These are phyloP conservation scores for Neopestalotiopsis sp. DNA, from an alignment of 2,329 filamentous ascomycete species.

Conservation along the genomic window DNA sequence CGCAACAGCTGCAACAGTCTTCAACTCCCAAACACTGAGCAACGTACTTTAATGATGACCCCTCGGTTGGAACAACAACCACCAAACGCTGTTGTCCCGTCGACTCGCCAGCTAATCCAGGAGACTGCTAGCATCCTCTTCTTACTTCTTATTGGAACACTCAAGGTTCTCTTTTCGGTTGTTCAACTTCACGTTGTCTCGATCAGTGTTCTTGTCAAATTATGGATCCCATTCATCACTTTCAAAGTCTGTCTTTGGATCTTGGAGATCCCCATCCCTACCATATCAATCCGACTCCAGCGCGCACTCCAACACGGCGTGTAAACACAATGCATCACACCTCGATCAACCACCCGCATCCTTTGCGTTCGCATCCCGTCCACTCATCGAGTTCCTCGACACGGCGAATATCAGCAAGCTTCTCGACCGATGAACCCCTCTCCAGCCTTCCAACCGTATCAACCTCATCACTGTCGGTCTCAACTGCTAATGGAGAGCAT, in stretches of 20 bases:
- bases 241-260: conserved; percentile 8
- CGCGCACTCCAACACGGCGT: not conserved
- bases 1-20: no score
- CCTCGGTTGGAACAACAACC: not conserved
- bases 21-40: not conserved
- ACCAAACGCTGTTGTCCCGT: not conserved
- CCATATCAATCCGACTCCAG: not conserved
- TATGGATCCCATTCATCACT: conserved; percentile 17
- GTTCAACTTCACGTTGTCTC: not conserved
- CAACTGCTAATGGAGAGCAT: conserved; percentile 27
- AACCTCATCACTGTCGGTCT: conserved; percentile 28
- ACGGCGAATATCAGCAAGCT: conserved; percentile 32
- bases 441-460: conserved; percentile 30
- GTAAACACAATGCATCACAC: not conserved
- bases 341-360: conserved; percentile 14
- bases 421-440: conserved; percentile 25
- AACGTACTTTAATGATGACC: not conserved
- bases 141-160: conserved; percentile 5
- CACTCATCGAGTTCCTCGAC: conserved; percentile 24
- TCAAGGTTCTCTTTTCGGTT: not conserved
- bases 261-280: not conserved
- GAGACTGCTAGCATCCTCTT: not conserved
- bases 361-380: conserved; percentile 15
- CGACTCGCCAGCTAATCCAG: not conserved
- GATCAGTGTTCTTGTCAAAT: not conserved